Conservation (phyloP, 108 stramenopile genomes). For the Nitzschia sp. region DNA sequence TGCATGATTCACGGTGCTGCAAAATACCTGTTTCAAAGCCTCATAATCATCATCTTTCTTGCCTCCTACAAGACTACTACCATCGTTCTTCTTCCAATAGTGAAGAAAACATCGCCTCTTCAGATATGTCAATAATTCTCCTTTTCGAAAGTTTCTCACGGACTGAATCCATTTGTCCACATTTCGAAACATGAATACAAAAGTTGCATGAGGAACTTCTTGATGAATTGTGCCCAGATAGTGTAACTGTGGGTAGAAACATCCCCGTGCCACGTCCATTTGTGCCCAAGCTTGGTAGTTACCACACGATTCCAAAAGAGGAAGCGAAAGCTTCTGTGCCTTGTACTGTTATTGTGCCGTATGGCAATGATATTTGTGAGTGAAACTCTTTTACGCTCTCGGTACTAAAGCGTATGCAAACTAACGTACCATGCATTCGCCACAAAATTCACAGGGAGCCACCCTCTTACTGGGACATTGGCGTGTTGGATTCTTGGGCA, state of each 20-base stretch:
- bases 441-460: neutral
- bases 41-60: neutral
- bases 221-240: slow-evolving; percentile 9
- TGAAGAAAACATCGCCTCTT: neutral
- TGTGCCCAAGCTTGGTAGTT: neutral
- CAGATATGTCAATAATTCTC: neutral
- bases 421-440: slow-evolving; percentile 20
- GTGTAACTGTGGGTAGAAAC: slow-evolving; percentile 15
- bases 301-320: neutral
- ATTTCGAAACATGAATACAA: slow-evolving; percentile 9
- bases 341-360: too few relatives aligned
- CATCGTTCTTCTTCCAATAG: neutral
- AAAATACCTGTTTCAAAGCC: neutral
- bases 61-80: too few relatives aligned
- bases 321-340: neutral
- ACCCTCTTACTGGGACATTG: neutral
- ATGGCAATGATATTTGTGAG: neutral
- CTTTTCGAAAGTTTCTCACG: neutral
- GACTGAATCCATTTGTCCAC: slow-evolving; percentile 1
- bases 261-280: neutral
- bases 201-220: slow-evolving; percentile 9
- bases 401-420: too few relatives aligned
- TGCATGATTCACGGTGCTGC: neutral
- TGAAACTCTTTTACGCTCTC: too few relatives aligned
- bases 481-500: neutral